Base-by-base conservation (phyloP, 2,329 filamentous ascomycete genomes). In the Cercospora zeina region DNA sequence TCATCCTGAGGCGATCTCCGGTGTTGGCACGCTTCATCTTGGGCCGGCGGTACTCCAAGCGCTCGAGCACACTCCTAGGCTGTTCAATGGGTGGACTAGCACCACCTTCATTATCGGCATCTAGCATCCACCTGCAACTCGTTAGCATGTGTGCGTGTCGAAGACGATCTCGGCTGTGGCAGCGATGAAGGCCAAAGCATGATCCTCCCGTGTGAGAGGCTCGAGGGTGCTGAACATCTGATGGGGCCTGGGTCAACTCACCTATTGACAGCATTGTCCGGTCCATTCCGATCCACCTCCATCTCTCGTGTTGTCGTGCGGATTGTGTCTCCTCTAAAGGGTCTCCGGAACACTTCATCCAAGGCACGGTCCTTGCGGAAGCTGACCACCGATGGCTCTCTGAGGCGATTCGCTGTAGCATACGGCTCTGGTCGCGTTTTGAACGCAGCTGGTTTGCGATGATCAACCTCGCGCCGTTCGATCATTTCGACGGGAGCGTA, bases 331-430 rank as follows among this genome's bases (percentile, higher is more conserved):
- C 88, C 87, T 50, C 73, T 75, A 30, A 89, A 91, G 0, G 87
- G 85, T 16, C 78, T 72, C 19, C 91, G 84, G 74, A 97, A 97
- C 0, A 97, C 91, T 72, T 97, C 93, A 67, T 96, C 93, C 21
- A 97, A 79, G 7, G 91, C 93, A 58, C 87, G 87, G 69, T 97
- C 93, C 72, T 97, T 96, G 69, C 93, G 90, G 70, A 89, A 93
- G 1, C 92, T 95, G 36, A 89, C 87, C 57, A 96, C 86, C 0
- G 93, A 97, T 63, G 93, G 92, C 73, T 96, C 92, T 49, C 91
- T 86, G 24, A 71, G 65, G 3, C 70, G 65, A 45, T 64, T 68
- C 8, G 59, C 86, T 73, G 89, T 89, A 70, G 89, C 92, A 74
- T 96, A 95, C 6, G 92, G 78, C 30, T 85, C 86, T 4, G 62